Conservation (phyloP, 1,139 yeast genomes). For the Suhomyces bribrorum region DNA sequence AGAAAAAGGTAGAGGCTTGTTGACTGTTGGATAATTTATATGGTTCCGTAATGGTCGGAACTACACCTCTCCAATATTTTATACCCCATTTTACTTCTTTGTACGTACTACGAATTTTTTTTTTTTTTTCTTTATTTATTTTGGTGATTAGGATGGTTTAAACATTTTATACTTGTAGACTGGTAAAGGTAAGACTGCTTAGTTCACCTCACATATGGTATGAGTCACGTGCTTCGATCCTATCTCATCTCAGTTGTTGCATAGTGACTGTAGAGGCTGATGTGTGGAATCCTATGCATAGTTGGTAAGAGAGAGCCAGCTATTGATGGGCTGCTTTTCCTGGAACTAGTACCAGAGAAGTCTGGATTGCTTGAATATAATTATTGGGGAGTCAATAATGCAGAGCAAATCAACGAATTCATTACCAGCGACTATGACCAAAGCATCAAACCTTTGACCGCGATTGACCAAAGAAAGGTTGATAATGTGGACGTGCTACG, state of each 20-base stretch:
- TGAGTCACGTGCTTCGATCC: too few species aligned
- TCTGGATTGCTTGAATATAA: neutral
- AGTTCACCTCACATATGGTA: too few species aligned
- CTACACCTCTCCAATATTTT: neutral
- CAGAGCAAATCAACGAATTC: constrained; percentile 14
- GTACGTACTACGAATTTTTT: too few species aligned
- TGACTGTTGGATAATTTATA: constrained; percentile 19
- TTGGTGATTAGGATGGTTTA: too few species aligned
- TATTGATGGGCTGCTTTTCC: neutral
- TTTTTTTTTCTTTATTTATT: too few species aligned
- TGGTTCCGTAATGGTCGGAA: neutral
- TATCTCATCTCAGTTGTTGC: too few species aligned
- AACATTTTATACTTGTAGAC: too few species aligned
- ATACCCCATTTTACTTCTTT: neutral
- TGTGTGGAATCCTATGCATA: constrained; percentile 19
- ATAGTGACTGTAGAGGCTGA: constrained; percentile 1
- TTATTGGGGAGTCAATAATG: constrained; percentile 28
- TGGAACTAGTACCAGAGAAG: neutral
- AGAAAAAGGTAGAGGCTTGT: constrained; percentile 29
- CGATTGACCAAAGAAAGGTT: constrained; percentile 28
- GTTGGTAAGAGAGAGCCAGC: neutral
- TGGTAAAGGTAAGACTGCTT: too few species aligned
- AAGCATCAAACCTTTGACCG: constrained; percentile 19
- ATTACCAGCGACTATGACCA: constrained; percentile 18
- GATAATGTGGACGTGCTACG: constrained; percentile 27